Evolutionary conservation across 306 rosid species (phyloP), one percentile per base, ranked within the genome.

Genomic region (Vicia sativa): DNA sequence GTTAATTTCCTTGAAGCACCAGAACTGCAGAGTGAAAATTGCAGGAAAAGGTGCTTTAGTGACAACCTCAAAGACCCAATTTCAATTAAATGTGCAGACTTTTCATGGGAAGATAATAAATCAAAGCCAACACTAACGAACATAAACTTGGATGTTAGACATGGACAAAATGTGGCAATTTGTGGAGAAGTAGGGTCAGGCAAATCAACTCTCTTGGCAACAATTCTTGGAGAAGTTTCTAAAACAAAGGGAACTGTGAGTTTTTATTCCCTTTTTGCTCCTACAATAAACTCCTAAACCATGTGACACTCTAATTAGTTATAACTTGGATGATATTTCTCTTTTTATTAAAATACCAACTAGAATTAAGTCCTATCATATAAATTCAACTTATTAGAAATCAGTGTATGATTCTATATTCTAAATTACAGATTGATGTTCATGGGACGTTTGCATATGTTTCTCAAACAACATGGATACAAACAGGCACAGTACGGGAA

Each of bases 1-100:
- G 9, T 34, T 13, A 82, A 78, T 23, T 87, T 85, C 75, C 82
- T 90, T 0, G 78, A 87, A 59, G 89, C 91, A 25, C 78, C 91
- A 2, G 96, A 90, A 72, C 75, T 90, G 56, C 78, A 83, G 23
- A 72, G 56, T 71, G 28, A 53, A 61, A 74, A 65, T 28, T 71
- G 43, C 48, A 38, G 42, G 65, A 62, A 68, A 56, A 53, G 5
- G 38, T 34, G 9, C 38, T 34, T 34, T 7, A 34, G 7, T 1
- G 2, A 34, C 2, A 34, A 34, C 38, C 70, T 48, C 10, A 46
- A 62, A 6, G 76, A 65, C 43, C 68, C 85, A 56, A 72, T 85
- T 71, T 25, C 2, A 5, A 76, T 85, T n/a, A 70, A 81, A 53
- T 85, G 76, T 13, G 89, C 91, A 11, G 59, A 65, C 29, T 90